phyloP scores from a whole-genome alignment of 2,329 filamentous ascomycete genomes.

The Venturia asperata region DNA sequence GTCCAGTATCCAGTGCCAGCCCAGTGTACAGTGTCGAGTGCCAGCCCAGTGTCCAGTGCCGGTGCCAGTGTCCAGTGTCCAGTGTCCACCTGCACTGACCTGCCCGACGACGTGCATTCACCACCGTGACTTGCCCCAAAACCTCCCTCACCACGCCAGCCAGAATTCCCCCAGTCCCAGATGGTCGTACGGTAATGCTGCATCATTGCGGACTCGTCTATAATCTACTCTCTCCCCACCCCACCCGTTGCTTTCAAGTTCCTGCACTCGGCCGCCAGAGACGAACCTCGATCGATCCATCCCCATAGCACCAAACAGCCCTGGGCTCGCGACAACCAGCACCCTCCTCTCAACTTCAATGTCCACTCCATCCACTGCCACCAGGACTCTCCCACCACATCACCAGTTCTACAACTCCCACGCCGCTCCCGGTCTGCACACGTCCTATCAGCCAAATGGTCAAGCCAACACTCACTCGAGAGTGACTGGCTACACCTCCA shows the following conservation, averaged over 20 bases:
- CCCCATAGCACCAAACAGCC: slow-evolving; percentile 1
- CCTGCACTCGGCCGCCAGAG: slow-evolving; percentile 8
- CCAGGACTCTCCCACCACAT: slow-evolving; percentile 31
- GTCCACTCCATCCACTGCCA: slow-evolving; percentile 40
- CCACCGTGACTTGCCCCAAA: neutral
- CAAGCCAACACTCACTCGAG: neutral
- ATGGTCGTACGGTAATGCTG: neutral
- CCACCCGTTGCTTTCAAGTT: neutral
- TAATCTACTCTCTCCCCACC: neutral
- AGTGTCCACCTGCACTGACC: neutral
- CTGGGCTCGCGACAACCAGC: neutral
- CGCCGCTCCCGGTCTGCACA: neutral
- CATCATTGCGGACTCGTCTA: neutral
- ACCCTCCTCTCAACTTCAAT: slow-evolving; percentile 25
- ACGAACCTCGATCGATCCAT: neutral
- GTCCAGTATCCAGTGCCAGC: neutral
- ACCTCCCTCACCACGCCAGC: neutral
- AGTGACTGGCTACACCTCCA: neutral
- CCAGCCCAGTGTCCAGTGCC: too few relatives aligned
- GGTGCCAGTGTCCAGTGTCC: neutral
- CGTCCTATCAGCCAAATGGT: neutral
- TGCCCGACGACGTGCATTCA: neutral
- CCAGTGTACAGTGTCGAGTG: too few relatives aligned
- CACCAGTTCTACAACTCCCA: slow-evolving; percentile 18
- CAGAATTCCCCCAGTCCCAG: neutral